These are phyloP conservation scores for Vigna reflexopilosa DNA, from an alignment of 306 rosid genomes.

Conservation along the genomic window DNA sequence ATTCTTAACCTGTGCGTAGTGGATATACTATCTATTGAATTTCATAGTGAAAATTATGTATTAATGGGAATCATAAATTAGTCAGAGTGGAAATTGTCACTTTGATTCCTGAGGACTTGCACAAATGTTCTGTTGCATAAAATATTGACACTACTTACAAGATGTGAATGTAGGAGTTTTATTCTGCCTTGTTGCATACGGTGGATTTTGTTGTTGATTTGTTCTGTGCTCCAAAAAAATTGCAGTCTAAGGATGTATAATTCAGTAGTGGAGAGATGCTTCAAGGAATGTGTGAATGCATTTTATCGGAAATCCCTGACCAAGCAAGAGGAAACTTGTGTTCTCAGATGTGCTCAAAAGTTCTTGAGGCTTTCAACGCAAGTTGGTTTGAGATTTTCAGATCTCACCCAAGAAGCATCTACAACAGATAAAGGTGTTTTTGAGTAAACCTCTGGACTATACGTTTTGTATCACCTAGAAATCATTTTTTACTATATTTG, in stretches of 20 bases:
- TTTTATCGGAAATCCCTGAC: conserved; percentile 51
- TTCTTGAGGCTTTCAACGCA: conserved; percentile 52
- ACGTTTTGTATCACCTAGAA: conserved; percentile 5
- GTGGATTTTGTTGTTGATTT: conserved; percentile 42
- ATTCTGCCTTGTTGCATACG: conserved; percentile 8
- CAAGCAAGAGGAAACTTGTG: conserved; percentile 58
- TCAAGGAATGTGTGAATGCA: conserved; percentile 51
- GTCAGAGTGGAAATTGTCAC: not conserved
- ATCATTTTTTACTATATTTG: conserved; percentile 13
- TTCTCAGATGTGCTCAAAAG: conserved; percentile 54
- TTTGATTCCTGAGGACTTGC: not conserved
- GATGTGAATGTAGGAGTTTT: conserved; percentile 30
- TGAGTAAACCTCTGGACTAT: conserved; percentile 12
- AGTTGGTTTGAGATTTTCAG: conserved; percentile 49
- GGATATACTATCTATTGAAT: not conserved
- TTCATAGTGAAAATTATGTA: conserved; percentile 7
- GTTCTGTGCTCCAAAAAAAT: conserved; percentile 40
- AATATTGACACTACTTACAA: not conserved
- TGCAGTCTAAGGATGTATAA: conserved; percentile 59
- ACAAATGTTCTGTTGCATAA: not conserved
- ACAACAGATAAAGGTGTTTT: conserved; percentile 39
- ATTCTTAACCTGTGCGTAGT: not conserved
- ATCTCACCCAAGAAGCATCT: conserved; percentile 43
- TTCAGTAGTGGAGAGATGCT: conserved; percentile 55
- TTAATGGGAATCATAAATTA: not conserved